Evolutionary conservation across 345 rosid genomes (phyloP).

Genomic region (Noccaea caerulescens): DNA sequence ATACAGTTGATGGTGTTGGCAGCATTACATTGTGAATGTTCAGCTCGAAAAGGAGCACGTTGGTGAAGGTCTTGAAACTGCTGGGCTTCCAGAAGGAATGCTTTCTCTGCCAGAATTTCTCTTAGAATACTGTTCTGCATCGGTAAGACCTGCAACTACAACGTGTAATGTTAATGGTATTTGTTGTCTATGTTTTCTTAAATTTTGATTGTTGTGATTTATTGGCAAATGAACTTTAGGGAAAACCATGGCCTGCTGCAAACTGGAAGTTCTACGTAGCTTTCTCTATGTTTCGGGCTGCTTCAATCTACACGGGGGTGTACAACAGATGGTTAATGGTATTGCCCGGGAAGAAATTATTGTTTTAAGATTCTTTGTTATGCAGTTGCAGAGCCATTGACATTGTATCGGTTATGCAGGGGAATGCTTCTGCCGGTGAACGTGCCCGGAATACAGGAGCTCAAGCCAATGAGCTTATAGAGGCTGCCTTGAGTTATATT

Average conservation of each 20-base stretch:
- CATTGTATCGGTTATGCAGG: constrained; percentile 54
- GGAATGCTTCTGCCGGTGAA: constrained; percentile 94
- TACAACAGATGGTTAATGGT: constrained; percentile 93
- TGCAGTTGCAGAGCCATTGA: constrained; percentile 8
- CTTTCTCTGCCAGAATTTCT: constrained; percentile 82
- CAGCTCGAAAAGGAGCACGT: constrained; percentile 44
- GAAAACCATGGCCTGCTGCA: constrained; percentile 84
- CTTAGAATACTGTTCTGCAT: constrained; percentile 74
- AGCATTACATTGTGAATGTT: constrained; percentile 62
- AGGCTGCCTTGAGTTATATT: constrained; percentile 63
- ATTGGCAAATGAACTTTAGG: constrained; percentile 51
- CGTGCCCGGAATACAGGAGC: constrained; percentile 69
- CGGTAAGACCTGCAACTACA: constrained; percentile 52
- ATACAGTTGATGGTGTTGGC: constrained; percentile 41
- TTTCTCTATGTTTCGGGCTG: constrained; percentile 89
- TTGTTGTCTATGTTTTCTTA: background rate
- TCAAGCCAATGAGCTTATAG: constrained; percentile 67
- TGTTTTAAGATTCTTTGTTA: background rate
- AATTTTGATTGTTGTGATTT: background rate
- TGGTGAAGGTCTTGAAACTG: constrained; percentile 59
- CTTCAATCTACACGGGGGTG: constrained; percentile 76
- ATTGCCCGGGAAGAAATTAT: constrained; percentile 31
- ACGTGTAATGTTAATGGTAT: constrained; percentile 6
- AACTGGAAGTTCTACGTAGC: constrained; percentile 93
- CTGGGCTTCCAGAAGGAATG: constrained; percentile 85